phyloP scores from a whole-genome alignment of 1,284 basidiomycete genomes.

The Schizophyllum commune region DNA sequence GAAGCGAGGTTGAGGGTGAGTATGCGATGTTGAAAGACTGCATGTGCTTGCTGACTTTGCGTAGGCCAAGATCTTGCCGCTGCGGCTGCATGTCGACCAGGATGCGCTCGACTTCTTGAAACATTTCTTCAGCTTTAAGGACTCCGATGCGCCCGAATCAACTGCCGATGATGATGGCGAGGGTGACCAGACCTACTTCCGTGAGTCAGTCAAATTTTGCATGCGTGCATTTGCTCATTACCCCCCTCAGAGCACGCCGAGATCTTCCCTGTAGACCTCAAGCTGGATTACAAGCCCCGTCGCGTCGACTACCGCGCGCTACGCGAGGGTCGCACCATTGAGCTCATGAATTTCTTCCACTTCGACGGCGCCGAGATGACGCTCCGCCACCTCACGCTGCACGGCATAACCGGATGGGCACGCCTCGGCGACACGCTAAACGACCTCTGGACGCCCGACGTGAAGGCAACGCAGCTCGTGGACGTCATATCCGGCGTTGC shows the following conservation, averaged over 20 bases:
- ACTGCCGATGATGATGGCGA: constrained; percentile 35
- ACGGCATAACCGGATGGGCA: constrained; percentile 86
- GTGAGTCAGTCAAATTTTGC: constrained; percentile 33
- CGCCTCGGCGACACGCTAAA: constrained; percentile 86
- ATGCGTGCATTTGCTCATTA: background rate
- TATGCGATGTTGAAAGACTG: constrained; percentile 3
- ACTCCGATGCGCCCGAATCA: constrained; percentile 37
- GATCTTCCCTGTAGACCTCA: constrained; percentile 84
- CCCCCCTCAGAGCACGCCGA: constrained; percentile 78
- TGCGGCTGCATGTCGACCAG: constrained; percentile 93
- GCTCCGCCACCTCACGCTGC: constrained; percentile 83
- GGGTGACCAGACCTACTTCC: constrained; percentile 50
- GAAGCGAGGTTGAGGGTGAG: constrained; percentile 80
- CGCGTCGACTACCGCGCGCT: constrained; percentile 93
- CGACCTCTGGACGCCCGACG: constrained; percentile 98
- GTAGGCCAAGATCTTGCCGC: constrained; percentile 66
- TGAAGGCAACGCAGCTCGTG: constrained; percentile 95
- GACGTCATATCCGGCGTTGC: constrained; percentile 97
- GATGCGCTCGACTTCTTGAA: constrained; percentile 98
- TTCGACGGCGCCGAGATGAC: constrained; percentile 99
- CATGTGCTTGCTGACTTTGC: background rate
- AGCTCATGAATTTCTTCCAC: constrained; percentile 99
- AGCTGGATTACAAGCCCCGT: constrained; percentile 97
- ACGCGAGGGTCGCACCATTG: constrained; percentile 86
- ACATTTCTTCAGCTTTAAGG: constrained; percentile 89